Conservation (phyloP, 371 early-diverging fungal genomes). For the Mortierella sp. region DNA sequence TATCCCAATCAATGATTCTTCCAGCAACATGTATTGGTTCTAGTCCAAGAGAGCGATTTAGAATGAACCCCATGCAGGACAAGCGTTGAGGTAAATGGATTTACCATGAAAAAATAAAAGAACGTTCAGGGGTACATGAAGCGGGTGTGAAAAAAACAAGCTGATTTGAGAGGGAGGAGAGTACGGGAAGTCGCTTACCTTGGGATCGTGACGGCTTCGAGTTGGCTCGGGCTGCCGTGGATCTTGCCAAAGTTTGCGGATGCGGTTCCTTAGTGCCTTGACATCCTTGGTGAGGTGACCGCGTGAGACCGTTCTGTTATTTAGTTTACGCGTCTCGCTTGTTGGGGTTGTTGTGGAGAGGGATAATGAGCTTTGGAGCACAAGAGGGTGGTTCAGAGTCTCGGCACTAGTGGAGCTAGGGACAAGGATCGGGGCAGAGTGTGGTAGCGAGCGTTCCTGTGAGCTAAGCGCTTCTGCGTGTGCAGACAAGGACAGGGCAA, state of each 20-base stretch:
- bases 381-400: background rate
- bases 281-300: conserved; percentile 30
- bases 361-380: background rate
- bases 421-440: background rate
- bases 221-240: conserved; percentile 25
- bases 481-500: conserved; percentile 12
- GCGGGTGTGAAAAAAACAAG: no score
- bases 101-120: conserved; percentile 7
- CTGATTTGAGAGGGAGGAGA: no score
- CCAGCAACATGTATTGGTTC: conserved; percentile 45
- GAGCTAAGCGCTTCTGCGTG: background rate
- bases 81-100: background rate
- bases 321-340: background rate
- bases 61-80: no score
- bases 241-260: conserved; percentile 44
- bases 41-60: background rate
- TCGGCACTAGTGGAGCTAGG: background rate
- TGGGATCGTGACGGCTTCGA: conserved; percentile 20
- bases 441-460: background rate
- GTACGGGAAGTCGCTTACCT: no score
- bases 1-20: conserved; percentile 42
- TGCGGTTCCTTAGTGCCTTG: conserved; percentile 26
- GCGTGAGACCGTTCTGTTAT: conserved; percentile 7
- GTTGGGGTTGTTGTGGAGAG: background rate
- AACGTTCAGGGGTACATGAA: conserved; percentile 11